A percentile compares a stretch with the other conserved stretches of the same genome.
These are phyloP conservation scores for Teratosphaeria gauchensis DNA, from an alignment of 2,329 filamentous ascomycete genomes.

Conservation along the genomic window DNA sequence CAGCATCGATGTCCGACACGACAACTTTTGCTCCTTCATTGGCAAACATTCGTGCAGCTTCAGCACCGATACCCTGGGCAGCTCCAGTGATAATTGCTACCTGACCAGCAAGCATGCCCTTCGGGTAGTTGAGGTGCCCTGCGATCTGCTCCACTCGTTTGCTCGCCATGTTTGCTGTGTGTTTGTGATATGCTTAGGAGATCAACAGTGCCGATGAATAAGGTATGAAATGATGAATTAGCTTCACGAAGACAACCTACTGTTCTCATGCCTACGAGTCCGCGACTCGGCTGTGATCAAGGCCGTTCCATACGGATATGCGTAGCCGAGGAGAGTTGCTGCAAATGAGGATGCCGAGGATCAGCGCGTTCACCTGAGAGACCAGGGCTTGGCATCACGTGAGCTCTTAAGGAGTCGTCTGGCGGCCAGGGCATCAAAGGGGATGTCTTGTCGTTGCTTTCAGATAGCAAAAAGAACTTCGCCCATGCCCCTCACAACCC, in stretches of 20 bases:
- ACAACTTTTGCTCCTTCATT: slow-evolving; percentile 82
- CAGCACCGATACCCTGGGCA: slow-evolving; percentile 81
- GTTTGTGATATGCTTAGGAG: background rate
- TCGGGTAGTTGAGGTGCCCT: slow-evolving; percentile 71
- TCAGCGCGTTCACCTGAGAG: background rate
- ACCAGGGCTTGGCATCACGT: background rate
- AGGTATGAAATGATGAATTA: background rate
- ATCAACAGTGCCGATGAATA: background rate
- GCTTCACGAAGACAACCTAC: background rate
- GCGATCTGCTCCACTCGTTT: slow-evolving; percentile 55
- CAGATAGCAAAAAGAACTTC: no score
- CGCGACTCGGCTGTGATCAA: background rate
- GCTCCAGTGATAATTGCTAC: slow-evolving; percentile 80
- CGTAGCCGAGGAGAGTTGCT: background rate
- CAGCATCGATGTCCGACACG: slow-evolving; percentile 69
- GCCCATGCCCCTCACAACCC: no score
- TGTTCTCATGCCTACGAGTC: background rate
- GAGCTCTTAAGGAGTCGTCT: background rate
- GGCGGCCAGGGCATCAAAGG: background rate
- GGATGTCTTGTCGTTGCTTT: no score
- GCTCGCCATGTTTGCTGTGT: slow-evolving; percentile 16
- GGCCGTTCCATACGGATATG: background rate
- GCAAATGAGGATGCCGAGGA: background rate
- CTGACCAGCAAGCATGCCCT: slow-evolving; percentile 68
- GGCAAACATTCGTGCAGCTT: slow-evolving; percentile 67